Evolutionary conservation across 768 basidiomycete species (phyloP).

Genomic region (Nidularia pulvinata): DNA sequence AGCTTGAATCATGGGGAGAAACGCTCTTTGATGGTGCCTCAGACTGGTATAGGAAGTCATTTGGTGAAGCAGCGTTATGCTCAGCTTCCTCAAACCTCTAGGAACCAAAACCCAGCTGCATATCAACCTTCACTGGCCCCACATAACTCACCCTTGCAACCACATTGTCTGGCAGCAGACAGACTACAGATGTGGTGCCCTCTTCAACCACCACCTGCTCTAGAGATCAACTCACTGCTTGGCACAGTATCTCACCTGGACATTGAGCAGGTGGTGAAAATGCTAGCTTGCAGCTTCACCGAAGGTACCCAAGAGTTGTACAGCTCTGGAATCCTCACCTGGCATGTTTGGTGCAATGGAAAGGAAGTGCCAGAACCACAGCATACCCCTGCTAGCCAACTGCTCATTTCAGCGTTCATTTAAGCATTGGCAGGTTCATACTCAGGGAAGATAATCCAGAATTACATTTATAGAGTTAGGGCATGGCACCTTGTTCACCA

Average conservation of each 20-base stretch:
- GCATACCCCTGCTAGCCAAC: constrained; percentile 18
- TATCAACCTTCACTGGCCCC: neutral
- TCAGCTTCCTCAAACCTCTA: no score
- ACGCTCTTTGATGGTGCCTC: no score
- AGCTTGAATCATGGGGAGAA: no score
- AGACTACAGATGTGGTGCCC: neutral
- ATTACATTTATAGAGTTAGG: constrained; percentile 32
- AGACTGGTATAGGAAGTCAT: no score
- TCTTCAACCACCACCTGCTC: no score
- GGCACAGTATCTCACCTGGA: no score
- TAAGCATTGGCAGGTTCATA: constrained; percentile 26
- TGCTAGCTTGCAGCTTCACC: no score
- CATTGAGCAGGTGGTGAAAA: no score
- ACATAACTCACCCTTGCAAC: neutral
- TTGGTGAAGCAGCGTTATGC: no score
- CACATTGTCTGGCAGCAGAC: neutral
- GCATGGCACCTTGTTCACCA: constrained; percentile 50
- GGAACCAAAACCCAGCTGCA: no score
- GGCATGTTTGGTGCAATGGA: constrained; percentile 36
- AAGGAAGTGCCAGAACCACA: constrained; percentile 22
- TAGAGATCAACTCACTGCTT: no score
- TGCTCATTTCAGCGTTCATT: constrained; percentile 24
- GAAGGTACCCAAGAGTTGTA: neutral
- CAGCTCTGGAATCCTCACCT: constrained; percentile 25
- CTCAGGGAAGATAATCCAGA: constrained; percentile 24